Base-by-base conservation (phyloP, 2,329 filamentous ascomycete species). In the Thelonectria discophora region DNA sequence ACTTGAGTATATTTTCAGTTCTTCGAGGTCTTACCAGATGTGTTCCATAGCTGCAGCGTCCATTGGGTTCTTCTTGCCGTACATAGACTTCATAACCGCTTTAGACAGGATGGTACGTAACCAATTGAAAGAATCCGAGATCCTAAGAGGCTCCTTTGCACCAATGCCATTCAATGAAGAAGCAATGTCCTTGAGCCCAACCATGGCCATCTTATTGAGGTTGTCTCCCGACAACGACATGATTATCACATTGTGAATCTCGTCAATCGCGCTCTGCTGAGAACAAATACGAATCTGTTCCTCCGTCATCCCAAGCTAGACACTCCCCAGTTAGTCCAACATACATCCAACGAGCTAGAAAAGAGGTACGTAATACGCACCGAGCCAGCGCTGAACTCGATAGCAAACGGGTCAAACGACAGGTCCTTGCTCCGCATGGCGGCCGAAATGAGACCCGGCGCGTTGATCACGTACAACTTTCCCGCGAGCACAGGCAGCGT, bases 381-480 rank as follows among this genome's bases (percentile, higher is more conserved):
- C 30, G 69, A 55, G 1, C 46, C 37, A 3, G 55, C 56, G 0
- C 65, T 47, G 1, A 79, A 73, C 11, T 78, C 73, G 1, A 75
- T 45, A 11, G 79, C 69, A 37, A 83, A 72, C 3, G 76, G 74
- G 24, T 79, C 77, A 63, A 83, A 82, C 0, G 75, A 76, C 21
- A 84, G 66, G 11, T 77, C 74, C 21, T 77, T 77, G 15, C 73
- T 74, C 18, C 78, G 76, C 49, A 81, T 72, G 4, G 79, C 76
- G 4, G 75, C 71, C 20, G 75, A 72, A 5, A 78, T 73, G 0
- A 83, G 64, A 1, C 66, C 55, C 0, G 81, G 78, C 0, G 74
- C 74, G 32, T 74, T 78, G 20, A 83, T 76, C 18, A 81, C 65
- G 64, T 84, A 84, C 13, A 80, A 69, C 40, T 79, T 79, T n/a